phyloP scores from a whole-genome alignment of 331 rosid genomes.

The Malus hybrid region DNA sequence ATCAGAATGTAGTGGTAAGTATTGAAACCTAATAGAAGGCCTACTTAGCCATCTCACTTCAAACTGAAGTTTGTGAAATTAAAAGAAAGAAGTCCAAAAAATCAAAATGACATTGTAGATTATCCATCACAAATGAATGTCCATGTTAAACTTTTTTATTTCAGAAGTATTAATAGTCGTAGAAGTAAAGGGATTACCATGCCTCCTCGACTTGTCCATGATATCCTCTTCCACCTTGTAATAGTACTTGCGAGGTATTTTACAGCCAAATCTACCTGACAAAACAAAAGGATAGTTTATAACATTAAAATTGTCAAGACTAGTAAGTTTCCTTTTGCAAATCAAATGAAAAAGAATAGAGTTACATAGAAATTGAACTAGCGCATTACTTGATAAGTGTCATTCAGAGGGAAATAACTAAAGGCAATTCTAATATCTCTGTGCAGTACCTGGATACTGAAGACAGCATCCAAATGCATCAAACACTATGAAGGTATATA shows the following conservation, averaged over 20 bases:
- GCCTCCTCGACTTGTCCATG: constrained; percentile 91
- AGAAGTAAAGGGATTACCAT: constrained; percentile 32
- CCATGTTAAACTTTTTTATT: neutral
- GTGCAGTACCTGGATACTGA: neutral
- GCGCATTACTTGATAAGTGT: neutral
- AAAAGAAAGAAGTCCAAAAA: neutral
- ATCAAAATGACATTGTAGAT: neutral
- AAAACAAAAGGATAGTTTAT: constrained; percentile 4
- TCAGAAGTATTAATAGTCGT: neutral
- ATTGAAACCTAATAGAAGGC: neutral
- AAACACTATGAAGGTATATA: neutral
- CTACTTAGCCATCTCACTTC: neutral
- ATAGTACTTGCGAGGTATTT: constrained; percentile 33
- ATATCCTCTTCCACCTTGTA: constrained; percentile 55
- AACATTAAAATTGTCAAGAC: neutral
- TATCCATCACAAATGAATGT: neutral
- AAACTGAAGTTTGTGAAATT: neutral
- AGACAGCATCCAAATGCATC: neutral
- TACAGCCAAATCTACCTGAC: constrained; percentile 53
- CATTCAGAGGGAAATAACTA: neutral
- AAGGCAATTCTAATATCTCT: neutral
- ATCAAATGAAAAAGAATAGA: neutral
- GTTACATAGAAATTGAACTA: neutral
- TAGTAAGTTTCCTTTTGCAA: neutral
- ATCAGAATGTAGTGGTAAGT: neutral